Base-by-base conservation (phyloP, 2,329 filamentous ascomycete genomes). In the Arachnopeziza araneosa region DNA sequence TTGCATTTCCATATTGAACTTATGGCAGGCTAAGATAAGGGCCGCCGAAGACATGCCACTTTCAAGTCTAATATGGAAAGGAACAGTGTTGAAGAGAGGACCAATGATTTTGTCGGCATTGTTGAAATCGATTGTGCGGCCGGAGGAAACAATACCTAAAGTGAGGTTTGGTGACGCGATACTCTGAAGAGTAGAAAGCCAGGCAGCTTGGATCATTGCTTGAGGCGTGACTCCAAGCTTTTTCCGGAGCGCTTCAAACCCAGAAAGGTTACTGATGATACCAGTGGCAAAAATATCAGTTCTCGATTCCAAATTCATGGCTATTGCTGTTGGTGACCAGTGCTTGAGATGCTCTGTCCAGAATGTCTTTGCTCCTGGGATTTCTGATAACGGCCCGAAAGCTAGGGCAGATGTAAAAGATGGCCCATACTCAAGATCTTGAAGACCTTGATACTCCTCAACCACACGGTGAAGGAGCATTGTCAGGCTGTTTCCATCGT, bases 81-180 rank as follows among this genome's bases (percentile, higher is more conserved):
- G 91, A 1, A 97, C 77, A 0, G 92, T 96, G 70, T 97, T 97
- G 80, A 97, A 96, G 22, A 97, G 76, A 0, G 93, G 93, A 0
- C 93, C 93, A 50, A 95, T 82, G 0, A 90, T 83, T 23, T 79
- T 70, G 53, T 92, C 88, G 1, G 86, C 81, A 1, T 79, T 78
- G 8, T 87, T 80, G 14, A 91, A 75, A 51, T 89, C 83, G 4
- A 96, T 82, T 0, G 85, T 83, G 61, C 93, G 82, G 0, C 93
- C 93, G 7, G 92, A 95, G 0, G 90, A 81, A 14, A 97, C 81
- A 22, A 96, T 76, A 0, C 93, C 93, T 17, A 93, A 83, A 1
- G 68, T 72, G 17, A 67, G 49, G 21, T 63, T 61, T 51, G 1
- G 82, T 74, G 7, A 78, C 70, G 26, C 81, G 75, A 62, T 81